Evolutionary conservation across 2,329 filamentous ascomycete species (phyloP).

Genomic region (Neofusicoccum kwambonambiense): DNA sequence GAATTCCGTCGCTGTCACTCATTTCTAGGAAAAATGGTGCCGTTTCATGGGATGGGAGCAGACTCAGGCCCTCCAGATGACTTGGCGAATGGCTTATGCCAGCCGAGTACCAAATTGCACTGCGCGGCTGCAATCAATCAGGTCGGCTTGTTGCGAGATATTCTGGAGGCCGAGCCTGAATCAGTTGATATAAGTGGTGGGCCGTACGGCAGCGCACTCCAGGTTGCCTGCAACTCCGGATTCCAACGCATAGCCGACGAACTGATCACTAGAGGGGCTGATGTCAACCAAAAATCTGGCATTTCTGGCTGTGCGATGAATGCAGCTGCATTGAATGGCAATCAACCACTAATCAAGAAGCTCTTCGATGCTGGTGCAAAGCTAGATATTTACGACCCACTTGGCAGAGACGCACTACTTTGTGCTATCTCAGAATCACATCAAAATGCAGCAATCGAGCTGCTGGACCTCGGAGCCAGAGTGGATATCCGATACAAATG

Average conservation of each 20-base stretch:
- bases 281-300: not conserved
- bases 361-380: not conserved
- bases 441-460: too few species aligned
- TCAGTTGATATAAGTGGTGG: not conserved
- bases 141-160: not conserved
- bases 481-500: not conserved
- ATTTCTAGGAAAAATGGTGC: too few species aligned
- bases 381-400: not conserved
- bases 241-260: not conserved
- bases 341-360: not conserved
- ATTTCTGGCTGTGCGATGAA: not conserved
- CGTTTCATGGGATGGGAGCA: too few species aligned
- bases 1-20: too few species aligned
- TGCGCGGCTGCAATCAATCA: not conserved
- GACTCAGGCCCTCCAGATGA: too few species aligned
- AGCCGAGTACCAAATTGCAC: not conserved
- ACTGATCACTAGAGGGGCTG: not conserved
- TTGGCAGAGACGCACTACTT: not conserved
- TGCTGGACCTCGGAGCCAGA: not conserved
- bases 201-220: not conserved
- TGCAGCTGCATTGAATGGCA: not conserved
- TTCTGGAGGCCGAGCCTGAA: not conserved
- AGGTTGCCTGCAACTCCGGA: not conserved
- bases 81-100: too few species aligned
- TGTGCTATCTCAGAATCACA: rapidly evolving